A percentile compares a stretch with the other conserved stretches of the same genome.
Evolutionary conservation across 163 green algal genomes (phyloP).

Genomic region (Prototheca cutis): DNA sequence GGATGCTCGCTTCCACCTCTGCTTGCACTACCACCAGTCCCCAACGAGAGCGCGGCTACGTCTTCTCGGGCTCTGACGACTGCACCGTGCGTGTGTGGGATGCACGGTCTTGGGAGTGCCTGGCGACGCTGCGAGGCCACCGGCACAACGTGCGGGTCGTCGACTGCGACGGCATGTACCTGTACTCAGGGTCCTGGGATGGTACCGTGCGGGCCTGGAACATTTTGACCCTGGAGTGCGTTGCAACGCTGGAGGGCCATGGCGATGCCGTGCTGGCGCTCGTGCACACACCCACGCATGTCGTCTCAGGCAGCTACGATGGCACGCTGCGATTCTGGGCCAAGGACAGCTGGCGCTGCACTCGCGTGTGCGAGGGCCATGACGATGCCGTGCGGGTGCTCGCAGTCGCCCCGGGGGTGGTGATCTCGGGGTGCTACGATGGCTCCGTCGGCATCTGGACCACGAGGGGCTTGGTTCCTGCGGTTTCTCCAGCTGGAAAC

Average conservation of each 20-base stretch:
- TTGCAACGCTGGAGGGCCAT: conserved; percentile 85
- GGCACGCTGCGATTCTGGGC: conserved; percentile 86
- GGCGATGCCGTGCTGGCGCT: conserved; percentile 85
- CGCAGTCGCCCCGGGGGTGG: conserved; percentile 48
- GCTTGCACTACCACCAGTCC: no score
- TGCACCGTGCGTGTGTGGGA: conserved; percentile 84
- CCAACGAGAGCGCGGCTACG: conserved; percentile 22
- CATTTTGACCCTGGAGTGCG: no score
- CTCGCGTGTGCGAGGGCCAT: conserved; percentile 80
- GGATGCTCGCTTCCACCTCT: no score
- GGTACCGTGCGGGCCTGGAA: conserved; percentile 75
- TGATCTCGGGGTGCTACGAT: conserved; percentile 87
- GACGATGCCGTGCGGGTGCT: conserved; percentile 86
- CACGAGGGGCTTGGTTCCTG: neutral
- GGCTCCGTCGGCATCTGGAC: conserved; percentile 82
- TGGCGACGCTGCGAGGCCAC: conserved; percentile 80
- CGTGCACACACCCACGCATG: conserved; percentile 39
- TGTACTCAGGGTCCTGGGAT: conserved; percentile 92
- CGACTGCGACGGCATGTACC: conserved; percentile 45
- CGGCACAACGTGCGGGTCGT: conserved; percentile 91
- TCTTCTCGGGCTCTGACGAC: conserved; percentile 88
- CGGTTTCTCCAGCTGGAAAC: no score
- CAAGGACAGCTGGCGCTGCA: conserved; percentile 62
- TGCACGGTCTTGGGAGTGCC: conserved; percentile 54
- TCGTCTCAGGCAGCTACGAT: conserved; percentile 83